A percentile compares a stretch with the other conserved stretches of the same genome.
These are phyloP conservation scores for Balansia obtecta DNA, from an alignment of 2,329 filamentous ascomycete genomes.

Conservation along the genomic window DNA sequence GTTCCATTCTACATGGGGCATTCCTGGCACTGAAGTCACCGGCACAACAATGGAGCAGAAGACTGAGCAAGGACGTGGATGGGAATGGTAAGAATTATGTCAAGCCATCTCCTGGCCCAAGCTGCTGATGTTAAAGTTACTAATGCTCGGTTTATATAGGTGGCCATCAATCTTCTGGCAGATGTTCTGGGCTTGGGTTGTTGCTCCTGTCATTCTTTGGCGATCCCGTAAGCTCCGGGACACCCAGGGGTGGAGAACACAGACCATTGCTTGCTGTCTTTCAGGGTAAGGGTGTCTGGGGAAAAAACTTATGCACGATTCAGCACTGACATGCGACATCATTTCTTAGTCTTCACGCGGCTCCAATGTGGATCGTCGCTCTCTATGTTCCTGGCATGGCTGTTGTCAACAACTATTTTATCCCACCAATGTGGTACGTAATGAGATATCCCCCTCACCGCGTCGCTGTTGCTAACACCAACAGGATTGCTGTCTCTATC, in stretches of 20 bases:
- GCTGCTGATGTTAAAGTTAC: background rate
- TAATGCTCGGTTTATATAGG: conserved; percentile 20
- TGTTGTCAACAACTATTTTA: conserved; percentile 39
- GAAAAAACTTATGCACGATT: background rate
- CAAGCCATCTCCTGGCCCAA: background rate
- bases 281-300: conserved; percentile 24
- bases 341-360: conserved; percentile 41
- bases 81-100: conserved; percentile 44
- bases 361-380: conserved; percentile 55
- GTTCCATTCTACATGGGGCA: conserved; percentile 49
- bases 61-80: conserved; percentile 36
- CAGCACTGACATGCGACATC: background rate
- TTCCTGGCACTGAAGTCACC: conserved; percentile 47
- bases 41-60: conserved; percentile 40
- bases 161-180: conserved; percentile 54
- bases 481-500: conserved; percentile 46
- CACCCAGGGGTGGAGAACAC: conserved; percentile 52
- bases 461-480: background rate
- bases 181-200: conserved; percentile 49
- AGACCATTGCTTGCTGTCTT: conserved; percentile 43
- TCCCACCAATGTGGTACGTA: conserved; percentile 50
- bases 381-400: conserved; percentile 39
- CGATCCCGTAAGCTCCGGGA: conserved; percentile 48
- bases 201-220: conserved; percentile 50
- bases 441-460: background rate